Evolutionary conservation across 108 stramenopile species (phyloP).

Genomic region (Pseudonitzschia multistriata): DNA sequence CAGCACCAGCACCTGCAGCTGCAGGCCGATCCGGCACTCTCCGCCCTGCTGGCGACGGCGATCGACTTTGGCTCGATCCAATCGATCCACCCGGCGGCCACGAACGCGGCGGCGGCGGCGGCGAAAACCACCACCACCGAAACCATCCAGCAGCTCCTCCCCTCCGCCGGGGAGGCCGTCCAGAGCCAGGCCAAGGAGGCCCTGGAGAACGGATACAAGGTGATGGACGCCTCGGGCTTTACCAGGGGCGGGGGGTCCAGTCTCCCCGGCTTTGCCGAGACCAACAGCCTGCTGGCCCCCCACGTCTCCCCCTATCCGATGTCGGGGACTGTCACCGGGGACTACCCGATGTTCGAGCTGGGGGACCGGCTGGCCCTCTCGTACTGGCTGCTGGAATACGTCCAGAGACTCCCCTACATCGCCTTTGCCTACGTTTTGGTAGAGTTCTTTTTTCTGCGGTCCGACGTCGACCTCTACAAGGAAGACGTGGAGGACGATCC

Average conservation of each 20-base stretch:
- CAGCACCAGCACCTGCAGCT: background rate
- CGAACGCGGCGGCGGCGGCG: background rate
- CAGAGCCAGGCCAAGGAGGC: background rate
- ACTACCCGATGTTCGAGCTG: constrained; percentile 1
- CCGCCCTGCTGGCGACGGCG: background rate
- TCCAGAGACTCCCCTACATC: constrained; percentile 36
- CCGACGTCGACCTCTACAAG: constrained; percentile 46
- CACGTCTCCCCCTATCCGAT: background rate
- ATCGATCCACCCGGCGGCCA: background rate
- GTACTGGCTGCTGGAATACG: constrained; percentile 24
- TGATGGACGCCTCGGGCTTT: constrained; percentile 2
- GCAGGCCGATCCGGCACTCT: background rate
- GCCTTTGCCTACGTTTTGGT: constrained; percentile 43
- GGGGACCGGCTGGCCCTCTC: constrained; percentile 29
- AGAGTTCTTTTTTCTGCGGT: constrained; percentile 50
- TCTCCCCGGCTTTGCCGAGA: constrained; percentile 7
- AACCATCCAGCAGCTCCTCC: background rate
- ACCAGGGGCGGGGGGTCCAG: background rate
- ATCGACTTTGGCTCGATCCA: background rate
- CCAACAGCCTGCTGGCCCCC: constrained; percentile 2
- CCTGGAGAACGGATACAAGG: background rate
- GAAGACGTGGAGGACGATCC: constrained; percentile 51
- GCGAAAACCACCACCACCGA: background rate
- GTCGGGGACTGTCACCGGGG: constrained; percentile 3
- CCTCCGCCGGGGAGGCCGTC: constrained; percentile 7